Base-by-base conservation (phyloP, 1,284 basidiomycete species). In the Chiua sp. region DNA sequence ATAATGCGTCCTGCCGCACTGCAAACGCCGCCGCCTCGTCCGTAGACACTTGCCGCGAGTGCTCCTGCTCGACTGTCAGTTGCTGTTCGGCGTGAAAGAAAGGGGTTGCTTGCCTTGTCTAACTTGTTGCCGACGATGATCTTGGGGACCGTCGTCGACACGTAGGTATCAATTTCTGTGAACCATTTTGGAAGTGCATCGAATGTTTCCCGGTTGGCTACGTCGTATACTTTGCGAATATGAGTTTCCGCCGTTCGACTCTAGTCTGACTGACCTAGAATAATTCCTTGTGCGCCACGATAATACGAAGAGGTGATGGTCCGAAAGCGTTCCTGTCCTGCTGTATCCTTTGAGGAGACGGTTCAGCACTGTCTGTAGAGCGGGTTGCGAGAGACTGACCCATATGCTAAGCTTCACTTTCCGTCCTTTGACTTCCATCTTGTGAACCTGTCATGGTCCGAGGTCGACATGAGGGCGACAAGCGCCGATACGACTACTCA, bases 61-160 rank as follows among this genome's bases (percentile, higher is more conserved):
- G 92, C 71, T 97, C 96, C 92, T 95, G 55, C 39, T 4, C 20
- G 6, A 1, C 4, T 20, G 23, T 61, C 13, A 64, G 58, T 37
- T n/a, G 5, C 42, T 7, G 28, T 18, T 22, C 12, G 28, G 35
- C 22, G 55, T 32, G 28, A 46, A 16, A 23, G 37, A 12, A 26
- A 42, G 39, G 3, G 30, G 26, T 8, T 15, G 70, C 78, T 57
- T 55, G 90, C 93, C 84, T 96, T 96, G 80, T 98, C 97, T 7
- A 97, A 83, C 78, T 98, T 99, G 79, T 99, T 99, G 11, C 91
- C 91, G 3, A 98, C 95, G 32, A 99, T 85, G 69, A 98, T 94
- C 83, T 96, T 94, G 53, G 96, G 93, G n/a, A 98, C 93, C 11
- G 90, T 88, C 26, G 82, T 81, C 2, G 88, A 87, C 53, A 96